These are phyloP conservation scores for Parascedosporium putredinis DNA, from an alignment of 2,329 filamentous ascomycete species.

Conservation along the genomic window DNA sequence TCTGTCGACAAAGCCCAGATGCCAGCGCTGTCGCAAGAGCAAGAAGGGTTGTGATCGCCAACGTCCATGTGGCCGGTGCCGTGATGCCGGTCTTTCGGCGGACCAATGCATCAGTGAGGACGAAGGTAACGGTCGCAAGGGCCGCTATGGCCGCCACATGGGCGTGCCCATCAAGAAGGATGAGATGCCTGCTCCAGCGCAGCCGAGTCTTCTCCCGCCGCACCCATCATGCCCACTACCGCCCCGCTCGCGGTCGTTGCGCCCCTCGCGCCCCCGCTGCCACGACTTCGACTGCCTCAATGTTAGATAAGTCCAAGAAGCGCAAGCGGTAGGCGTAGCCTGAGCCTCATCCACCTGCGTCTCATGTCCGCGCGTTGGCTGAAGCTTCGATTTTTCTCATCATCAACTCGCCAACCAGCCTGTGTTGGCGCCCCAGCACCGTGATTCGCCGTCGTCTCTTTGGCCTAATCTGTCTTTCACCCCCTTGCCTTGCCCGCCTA, in stretches of 20 bases:
- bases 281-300: conserved; percentile 14
- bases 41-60: conserved; percentile 99
- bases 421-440: too few relatives aligned
- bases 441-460: too few relatives aligned
- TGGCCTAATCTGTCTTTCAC: too few relatives aligned
- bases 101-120: conserved; percentile 97
- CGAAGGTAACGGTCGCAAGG: conserved; percentile 93
- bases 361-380: background rate
- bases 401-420: too few relatives aligned
- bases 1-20: conserved; percentile 88
- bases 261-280: background rate
- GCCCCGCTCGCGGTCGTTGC: conserved; percentile 16
- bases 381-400: background rate
- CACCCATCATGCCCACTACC: conserved; percentile 25
- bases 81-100: conserved; percentile 84
- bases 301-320: conserved; percentile 50
- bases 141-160: conserved; percentile 71
- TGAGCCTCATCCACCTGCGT: background rate
- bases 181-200: conserved; percentile 30
- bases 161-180: conserved; percentile 53
- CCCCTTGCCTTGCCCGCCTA: too few relatives aligned
- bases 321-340: conserved; percentile 39
- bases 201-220: conserved; percentile 29
- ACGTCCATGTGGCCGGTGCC: conserved; percentile 87
- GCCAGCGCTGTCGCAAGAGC: conserved; percentile 96